phyloP scores from a whole-genome alignment of 306 rosid genomes.

The Prunus armeniaca region DNA sequence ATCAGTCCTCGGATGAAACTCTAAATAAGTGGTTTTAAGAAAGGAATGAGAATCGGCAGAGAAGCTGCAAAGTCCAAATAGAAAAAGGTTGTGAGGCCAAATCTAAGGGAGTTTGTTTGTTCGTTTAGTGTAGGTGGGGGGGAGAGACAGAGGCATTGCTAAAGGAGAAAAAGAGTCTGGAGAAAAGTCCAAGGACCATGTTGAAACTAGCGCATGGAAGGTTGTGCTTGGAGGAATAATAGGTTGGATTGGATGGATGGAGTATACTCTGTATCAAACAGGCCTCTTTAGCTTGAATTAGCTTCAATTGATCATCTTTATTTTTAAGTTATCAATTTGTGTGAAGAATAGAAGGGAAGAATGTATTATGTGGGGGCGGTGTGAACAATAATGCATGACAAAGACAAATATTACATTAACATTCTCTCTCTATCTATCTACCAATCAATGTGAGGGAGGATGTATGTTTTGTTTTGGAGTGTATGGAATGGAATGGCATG shows the following conservation, averaged over 20 bases:
- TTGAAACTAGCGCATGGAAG: slow-evolving; percentile 77
- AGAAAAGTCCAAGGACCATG: slow-evolving; percentile 72
- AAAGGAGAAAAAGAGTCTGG: slow-evolving; percentile 43
- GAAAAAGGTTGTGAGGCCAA: slow-evolving; percentile 66
- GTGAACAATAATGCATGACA: slow-evolving; percentile 63
- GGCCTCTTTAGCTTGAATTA: no score
- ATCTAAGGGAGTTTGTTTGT: slow-evolving; percentile 38
- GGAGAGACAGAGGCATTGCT: slow-evolving; percentile 27
- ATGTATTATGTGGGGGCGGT: slow-evolving; percentile 26
- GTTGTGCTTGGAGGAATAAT: slow-evolving; percentile 82
- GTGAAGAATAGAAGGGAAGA: slow-evolving; percentile 41
- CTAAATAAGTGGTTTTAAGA: slow-evolving; percentile 24
- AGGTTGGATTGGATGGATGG: slow-evolving; percentile 20
- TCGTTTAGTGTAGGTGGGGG: slow-evolving; percentile 32
- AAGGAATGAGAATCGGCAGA: slow-evolving; percentile 66
- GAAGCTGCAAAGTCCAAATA: slow-evolving; percentile 56
- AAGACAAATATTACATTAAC: slow-evolving; percentile 38
- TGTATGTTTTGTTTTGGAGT: slow-evolving; percentile 55
- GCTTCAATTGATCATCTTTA: not conserved
- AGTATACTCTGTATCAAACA: not conserved
- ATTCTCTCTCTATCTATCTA: slow-evolving; percentile 36
- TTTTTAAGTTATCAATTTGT: not conserved
- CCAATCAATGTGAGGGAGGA: slow-evolving; percentile 12
- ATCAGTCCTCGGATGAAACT: slow-evolving; percentile 38
- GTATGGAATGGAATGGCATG: slow-evolving; percentile 75